Conservation (phyloP, 2,329 filamentous ascomycete genomes). For the Cadophora sp. region DNA sequence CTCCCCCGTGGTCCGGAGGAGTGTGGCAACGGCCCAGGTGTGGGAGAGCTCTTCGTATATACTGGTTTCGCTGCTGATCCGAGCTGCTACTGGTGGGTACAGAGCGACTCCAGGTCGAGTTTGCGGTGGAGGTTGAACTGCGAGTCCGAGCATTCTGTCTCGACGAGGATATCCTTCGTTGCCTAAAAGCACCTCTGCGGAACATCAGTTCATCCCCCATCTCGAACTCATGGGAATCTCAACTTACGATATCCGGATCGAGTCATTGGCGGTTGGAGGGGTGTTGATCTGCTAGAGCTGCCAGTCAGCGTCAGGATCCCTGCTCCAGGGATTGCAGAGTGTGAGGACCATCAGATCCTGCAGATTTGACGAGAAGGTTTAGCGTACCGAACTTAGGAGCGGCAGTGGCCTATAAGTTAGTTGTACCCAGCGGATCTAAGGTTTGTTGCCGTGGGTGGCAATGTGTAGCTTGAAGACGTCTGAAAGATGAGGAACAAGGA, state of each 20-base stretch:
- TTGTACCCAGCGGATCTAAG: not conserved
- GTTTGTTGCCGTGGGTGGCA: not conserved
- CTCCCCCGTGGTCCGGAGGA: constrained; percentile 40
- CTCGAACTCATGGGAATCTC: not conserved
- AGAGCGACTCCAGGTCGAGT: constrained; percentile 35
- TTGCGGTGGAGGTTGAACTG: constrained; percentile 40
- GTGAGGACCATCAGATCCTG: not conserved
- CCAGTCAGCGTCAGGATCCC: not conserved
- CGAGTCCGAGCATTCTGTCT: constrained; percentile 34
- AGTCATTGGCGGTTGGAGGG: not conserved
- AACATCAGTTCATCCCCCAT: not conserved
- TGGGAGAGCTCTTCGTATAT: constrained; percentile 40
- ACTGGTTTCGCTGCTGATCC: constrained; percentile 36
- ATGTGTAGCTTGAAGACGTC: not conserved
- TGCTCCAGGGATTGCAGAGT: not conserved
- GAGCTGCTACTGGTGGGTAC: constrained; percentile 40
- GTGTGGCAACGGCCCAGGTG: constrained; percentile 40
- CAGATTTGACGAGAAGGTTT: not conserved
- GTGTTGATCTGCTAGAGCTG: constrained; percentile 2
- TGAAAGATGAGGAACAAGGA: constrained; percentile 2
- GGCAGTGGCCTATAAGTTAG: not conserved
- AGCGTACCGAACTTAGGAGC: constrained; percentile 6
- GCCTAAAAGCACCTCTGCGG: constrained; percentile 18
- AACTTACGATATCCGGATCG: constrained; percentile 19
- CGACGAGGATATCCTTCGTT: constrained; percentile 17